Base-by-base conservation (phyloP, 2,329 filamentous ascomycete genomes). In the Geosmithia flava region DNA sequence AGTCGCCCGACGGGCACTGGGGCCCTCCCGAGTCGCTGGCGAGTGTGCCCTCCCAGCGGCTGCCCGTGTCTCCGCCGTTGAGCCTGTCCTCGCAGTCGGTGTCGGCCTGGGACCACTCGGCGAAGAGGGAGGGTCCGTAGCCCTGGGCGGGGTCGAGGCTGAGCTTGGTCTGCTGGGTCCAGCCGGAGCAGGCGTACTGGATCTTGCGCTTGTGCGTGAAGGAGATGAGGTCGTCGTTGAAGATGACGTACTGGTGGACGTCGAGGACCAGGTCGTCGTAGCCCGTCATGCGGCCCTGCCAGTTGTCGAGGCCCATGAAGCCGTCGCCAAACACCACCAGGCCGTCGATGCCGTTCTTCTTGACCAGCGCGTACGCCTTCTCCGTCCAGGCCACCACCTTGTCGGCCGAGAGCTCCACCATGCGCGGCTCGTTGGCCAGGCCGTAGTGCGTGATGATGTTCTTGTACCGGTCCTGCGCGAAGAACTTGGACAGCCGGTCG, bases 201-300 rank as follows among this genome's bases (percentile, higher is more conserved):
- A 97, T 75, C 68, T 96, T 96, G 54, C 83, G 76, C 48, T 82
- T 75, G 68, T 97, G 93, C 49, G 83, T 83, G 59, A 85, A 83
- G 45, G 80, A 77, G 59, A 98, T 85, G 64, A 95, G 87, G 54
- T 85, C 81, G 40, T 80, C 79, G 72, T 98, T 96, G 76, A 98
- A 98, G 64, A 96, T 96, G 59, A 95, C 87, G 65, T 98, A 98
- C 65, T 97, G 91, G 67, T 98, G 93, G 39, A 94, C 93, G 66
- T 98, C 93, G n/a, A 98, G 79, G 17, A 95, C 78, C 54, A 97
- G 72, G 53, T 82, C 77, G 44, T 83, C 73, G 59, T 85, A 76
- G 20, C 75, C 73, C 55, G 84, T 78, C 55, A 97, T 76, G 62
- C 85, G 75, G 41, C 87, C 87, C 62, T 95, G 82, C 93, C 93